phyloP scores from a whole-genome alignment of 2,329 filamentous ascomycete species.

The Botryotinia calthae region DNA sequence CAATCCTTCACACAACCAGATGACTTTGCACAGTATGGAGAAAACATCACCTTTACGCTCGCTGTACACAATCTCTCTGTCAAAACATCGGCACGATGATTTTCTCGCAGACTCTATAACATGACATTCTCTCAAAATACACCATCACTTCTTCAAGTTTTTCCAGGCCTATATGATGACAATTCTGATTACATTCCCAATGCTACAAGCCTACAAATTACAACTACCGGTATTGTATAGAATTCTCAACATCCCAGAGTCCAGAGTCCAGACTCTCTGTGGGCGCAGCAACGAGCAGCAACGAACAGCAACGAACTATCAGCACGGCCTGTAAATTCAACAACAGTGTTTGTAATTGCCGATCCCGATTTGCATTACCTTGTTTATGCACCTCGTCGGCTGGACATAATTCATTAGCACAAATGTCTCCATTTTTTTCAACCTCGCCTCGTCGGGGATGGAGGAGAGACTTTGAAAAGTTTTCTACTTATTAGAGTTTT shows the following conservation, averaged over 20 bases:
- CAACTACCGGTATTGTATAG: neutral
- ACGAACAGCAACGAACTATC: neutral
- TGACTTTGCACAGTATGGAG: neutral
- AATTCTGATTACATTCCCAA: neutral
- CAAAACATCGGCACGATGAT: neutral
- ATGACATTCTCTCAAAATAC: neutral
- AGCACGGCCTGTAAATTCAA: neutral
- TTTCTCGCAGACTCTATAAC: neutral
- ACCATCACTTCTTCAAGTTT: neutral
- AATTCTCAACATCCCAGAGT: neutral
- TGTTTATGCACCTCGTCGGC: neutral
- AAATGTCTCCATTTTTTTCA: neutral
- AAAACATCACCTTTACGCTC: neutral
- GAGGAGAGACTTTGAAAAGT: neutral
- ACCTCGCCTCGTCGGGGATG: neutral
- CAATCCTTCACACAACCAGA: neutral
- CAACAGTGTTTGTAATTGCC: neutral
- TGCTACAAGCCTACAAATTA: neutral
- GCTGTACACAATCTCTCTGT: neutral
- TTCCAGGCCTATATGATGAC: neutral
- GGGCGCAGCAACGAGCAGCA: neutral
- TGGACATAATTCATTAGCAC: neutral
- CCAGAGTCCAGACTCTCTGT: neutral
- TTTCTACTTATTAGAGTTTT: neutral
- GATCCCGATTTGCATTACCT: conserved; percentile 3